Conservation (phyloP, 441 rosid genomes). For the Arabidopsis lyrata region DNA sequence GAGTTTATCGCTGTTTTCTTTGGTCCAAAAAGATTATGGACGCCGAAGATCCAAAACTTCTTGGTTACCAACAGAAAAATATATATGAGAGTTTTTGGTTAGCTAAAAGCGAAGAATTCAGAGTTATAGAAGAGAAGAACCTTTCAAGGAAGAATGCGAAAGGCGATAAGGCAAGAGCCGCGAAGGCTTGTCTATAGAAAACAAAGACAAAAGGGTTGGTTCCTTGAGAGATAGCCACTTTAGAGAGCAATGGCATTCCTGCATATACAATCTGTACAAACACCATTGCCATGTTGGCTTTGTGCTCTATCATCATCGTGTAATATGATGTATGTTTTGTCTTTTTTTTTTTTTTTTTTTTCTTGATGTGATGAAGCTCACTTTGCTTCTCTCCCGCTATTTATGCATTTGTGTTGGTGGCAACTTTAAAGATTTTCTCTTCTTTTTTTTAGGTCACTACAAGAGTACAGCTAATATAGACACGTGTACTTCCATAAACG, state of each 20-base stretch:
- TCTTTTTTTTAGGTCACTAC: constrained; percentile 3
- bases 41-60: too few species aligned
- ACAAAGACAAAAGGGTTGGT: constrained; percentile 83
- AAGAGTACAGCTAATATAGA: not conserved
- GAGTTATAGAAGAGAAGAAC: constrained; percentile 42
- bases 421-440: constrained; percentile 22
- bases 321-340: constrained; percentile 17
- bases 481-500: constrained; percentile 44
- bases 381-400: constrained; percentile 46
- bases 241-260: constrained; percentile 84
- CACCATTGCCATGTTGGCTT: constrained; percentile 67
- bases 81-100: too few species aligned
- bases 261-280: constrained; percentile 68
- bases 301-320: constrained; percentile 48
- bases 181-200: constrained; percentile 76
- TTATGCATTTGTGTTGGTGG: constrained; percentile 33
- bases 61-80: too few species aligned
- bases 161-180: constrained; percentile 64
- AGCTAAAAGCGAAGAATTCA: not conserved
- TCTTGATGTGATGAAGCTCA: constrained; percentile 19
- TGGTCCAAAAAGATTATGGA: too few species aligned
- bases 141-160: constrained; percentile 77
- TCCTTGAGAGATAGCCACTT: constrained; percentile 73
- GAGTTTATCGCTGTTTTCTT: not conserved
- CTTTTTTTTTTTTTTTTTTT: not conserved